Evolutionary conservation across 1,284 basidiomycete species (phyloP).

Genomic region (Vanrija pseudolonga): DNA sequence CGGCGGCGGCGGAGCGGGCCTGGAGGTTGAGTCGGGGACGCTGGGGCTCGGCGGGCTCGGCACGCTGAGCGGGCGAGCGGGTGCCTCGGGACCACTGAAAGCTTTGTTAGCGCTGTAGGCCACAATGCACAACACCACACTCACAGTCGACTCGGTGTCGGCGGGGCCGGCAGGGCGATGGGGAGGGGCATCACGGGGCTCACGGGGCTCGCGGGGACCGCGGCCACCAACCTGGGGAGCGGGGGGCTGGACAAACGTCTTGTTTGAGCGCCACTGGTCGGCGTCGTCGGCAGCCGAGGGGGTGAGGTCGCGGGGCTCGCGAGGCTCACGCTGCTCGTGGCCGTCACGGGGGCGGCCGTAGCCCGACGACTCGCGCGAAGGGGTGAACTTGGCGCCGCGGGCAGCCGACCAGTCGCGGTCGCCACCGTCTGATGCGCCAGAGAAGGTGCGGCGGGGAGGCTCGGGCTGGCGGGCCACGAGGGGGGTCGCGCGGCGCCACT

Average conservation of each 20-base stretch:
- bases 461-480: conserved; percentile 57
- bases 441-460: conserved; percentile 27
- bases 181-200: conserved; percentile 27
- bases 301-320: conserved; percentile 9
- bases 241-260: conserved; percentile 31
- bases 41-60: conserved; percentile 72
- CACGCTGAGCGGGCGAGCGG: conserved; percentile 60
- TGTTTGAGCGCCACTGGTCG: conserved; percentile 53
- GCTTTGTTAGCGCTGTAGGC: background rate
- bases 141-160: conserved; percentile 65
- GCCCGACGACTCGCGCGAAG: conserved; percentile 42
- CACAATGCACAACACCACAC: conserved; percentile 4
- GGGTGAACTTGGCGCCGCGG: conserved; percentile 50
- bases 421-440: conserved; percentile 22
- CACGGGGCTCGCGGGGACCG: conserved; percentile 7
- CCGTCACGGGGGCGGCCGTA: conserved; percentile 28
- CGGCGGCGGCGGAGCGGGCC: conserved; percentile 58
- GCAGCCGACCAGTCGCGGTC: conserved; percentile 51
- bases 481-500: conserved; percentile 86
- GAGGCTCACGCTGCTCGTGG: conserved; percentile 7
- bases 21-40: conserved; percentile 78
- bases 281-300: conserved; percentile 49
- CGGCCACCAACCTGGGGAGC: background rate
- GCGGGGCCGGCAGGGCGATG: conserved; percentile 44
- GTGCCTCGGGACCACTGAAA: conserved; percentile 49